Percentiles rank a stretch among this genome's conserved stretches.
Evolutionary conservation across 2,329 filamentous ascomycete species (phyloP).

Genomic region (Xylaria arbuscula): DNA sequence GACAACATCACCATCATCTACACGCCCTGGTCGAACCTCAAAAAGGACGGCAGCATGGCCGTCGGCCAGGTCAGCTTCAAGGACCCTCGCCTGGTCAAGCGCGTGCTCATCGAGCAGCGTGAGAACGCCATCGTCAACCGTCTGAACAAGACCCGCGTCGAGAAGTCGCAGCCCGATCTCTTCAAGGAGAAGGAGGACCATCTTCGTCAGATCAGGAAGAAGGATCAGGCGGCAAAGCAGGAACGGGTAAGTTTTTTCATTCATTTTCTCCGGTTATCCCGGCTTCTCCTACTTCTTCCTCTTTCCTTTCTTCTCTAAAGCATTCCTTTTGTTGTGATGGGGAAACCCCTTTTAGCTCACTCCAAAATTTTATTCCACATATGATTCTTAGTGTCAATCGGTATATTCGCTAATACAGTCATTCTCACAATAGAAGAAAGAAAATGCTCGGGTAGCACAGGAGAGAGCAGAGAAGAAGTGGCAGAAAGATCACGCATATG

Average conservation of each 20-base stretch:
- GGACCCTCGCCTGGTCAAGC: conserved; percentile 85
- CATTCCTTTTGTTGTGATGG: too few relatives aligned
- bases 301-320: neutral
- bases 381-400: neutral
- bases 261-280: neutral
- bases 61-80: conserved; percentile 96
- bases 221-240: conserved; percentile 72
- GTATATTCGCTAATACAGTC: conserved; percentile 13
- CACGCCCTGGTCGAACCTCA: conserved; percentile 96
- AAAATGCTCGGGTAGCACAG: conserved; percentile 77
- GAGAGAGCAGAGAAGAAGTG: conserved; percentile 90
- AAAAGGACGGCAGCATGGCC: conserved; percentile 96
- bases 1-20: conserved; percentile 97
- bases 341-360: too few relatives aligned
- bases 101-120: conserved; percentile 79
- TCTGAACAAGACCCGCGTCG: conserved; percentile 95
- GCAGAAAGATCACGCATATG: conserved; percentile 98
- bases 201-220: conserved; percentile 75
- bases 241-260: conserved; percentile 64
- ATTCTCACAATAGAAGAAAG: conserved; percentile 69
- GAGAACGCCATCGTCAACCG: conserved; percentile 95
- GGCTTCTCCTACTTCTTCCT: neutral
- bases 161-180: conserved; percentile 89
- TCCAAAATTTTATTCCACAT: too few relatives aligned
- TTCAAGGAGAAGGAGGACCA: conserved; percentile 83